Evolutionary conservation across 2,329 filamentous ascomycete genomes (phyloP), one percentile per base, ranked within the genome.

Genomic region (Teratosphaeria destructans): DNA sequence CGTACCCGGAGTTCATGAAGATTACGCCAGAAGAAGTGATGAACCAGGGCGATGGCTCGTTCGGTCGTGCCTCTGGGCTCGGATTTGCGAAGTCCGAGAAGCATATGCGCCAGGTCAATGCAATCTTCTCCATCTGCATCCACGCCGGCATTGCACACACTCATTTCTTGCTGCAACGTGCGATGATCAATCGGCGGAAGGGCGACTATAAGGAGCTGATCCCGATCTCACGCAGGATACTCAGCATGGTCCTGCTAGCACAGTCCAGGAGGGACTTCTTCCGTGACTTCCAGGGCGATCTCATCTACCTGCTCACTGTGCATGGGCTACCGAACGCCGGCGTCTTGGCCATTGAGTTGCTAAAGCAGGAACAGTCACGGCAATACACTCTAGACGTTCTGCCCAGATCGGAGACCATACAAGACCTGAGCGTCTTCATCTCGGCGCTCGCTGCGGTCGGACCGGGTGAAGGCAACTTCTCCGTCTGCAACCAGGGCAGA

Each of bases 161-260:
- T 47, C 72, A 82, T 2, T 85, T 86, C 60, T 77, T 86, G 10
- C 72, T 85, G 5, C 80, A 85, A 59, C 75, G 84, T 16, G 75
- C 85, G 0, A 70, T 85, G 8, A 73, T 81, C 26, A 81, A 80
- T 19, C 72, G 74, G 52, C 67, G 70, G 3, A 68, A 69, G 16
- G 59, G 61, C 0, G 68, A 70, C 26, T 67, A 71, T 1, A 68
- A 69, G 26, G 69, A 72, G 14, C 65, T 78, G 0, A 71, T 78
- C 3, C 68, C 69, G 1, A 69, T 74, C 1, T 72, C 73, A 5
- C 66, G 68, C 49, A 68, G 73, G 14, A 73, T 77, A 57, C 71
- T 79, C 34, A 68, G 65, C 6, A 62, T 75, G 12, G 69, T 76
- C 0, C 62, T 77, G 7, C 62, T 72, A 5, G 65, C 74, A 16